Evolutionary conservation across 139 green algal species (phyloP), one percentile per base, ranked within the genome.

Genomic region (Chlamydomonas incerta): DNA sequence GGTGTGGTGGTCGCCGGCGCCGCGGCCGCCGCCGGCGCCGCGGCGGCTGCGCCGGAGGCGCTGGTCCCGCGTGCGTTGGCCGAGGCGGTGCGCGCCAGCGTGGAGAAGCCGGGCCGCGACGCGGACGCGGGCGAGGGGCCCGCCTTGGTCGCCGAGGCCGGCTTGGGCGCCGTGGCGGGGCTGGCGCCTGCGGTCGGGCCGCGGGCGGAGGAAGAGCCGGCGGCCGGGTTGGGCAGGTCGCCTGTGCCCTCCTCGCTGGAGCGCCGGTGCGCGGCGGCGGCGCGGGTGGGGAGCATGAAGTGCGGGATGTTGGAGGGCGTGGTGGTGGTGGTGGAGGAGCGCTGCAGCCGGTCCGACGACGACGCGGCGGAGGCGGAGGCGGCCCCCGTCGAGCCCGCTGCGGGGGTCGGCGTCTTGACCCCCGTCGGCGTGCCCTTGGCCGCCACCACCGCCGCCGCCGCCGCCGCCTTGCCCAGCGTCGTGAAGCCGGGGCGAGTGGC

Each of bases 271-370:
- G 79, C 79, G n/a, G 24, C 31, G 33, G 65, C 20, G 79, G 79
- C 75, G n/a, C 66, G 66, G 24, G 79, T 85, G 37, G 66, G 66
- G 21, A 76, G 9, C 79, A 85, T 85, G 65, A 85, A 85, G 50
- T 69, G 79, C 31, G 79, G 79, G 20, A 85, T 23, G 76, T 26
- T 28, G 63, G 47, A 29, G 29, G 13, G 26, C 4, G 63, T 20
- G 63, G 63, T 15, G 29, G n/a, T 41, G 63, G 63, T 68, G 28
- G 28, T 33, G 24, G 17, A 4, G 26, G 62, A 33, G 26, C 18
- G 26, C 11, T 14, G 62, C 62, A 20, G 2, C 18, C 13, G 62
- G 3, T 20, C 62, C 4, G 62, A 20, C 14, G 62, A 14, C 62
- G 24, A 29, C 3, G 26, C 62, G 26, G 62, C 62, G 24, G 24